phyloP scores from a whole-genome alignment of 2,329 filamentous ascomycete genomes.

The Penicillium sp. region DNA sequence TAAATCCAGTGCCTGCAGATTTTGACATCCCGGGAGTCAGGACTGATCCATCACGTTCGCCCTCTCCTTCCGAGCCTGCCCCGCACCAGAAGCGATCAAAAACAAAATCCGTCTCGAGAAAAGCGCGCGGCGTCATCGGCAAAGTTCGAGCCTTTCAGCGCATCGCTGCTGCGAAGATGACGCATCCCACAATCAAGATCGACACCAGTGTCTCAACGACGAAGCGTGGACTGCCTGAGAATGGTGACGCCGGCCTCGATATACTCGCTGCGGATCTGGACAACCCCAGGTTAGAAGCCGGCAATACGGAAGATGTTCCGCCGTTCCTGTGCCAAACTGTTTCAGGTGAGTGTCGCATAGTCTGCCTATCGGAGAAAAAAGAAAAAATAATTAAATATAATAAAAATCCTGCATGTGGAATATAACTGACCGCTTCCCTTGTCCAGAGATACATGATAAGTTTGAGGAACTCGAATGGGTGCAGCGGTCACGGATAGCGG shows the following conservation, averaged over 20 bases:
- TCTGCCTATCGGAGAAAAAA: slow-evolving; percentile 16
- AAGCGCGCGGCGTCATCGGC: slow-evolving; percentile 41
- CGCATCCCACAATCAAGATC: slow-evolving; percentile 41
- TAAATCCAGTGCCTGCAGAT: slow-evolving; percentile 27
- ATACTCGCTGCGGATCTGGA: slow-evolving; percentile 29
- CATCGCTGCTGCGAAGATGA: slow-evolving; percentile 42
- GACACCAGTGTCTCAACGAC: slow-evolving; percentile 38
- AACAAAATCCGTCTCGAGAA: slow-evolving; percentile 35
- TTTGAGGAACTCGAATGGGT: slow-evolving; percentile 61
- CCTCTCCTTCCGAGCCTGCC: slow-evolving; percentile 31
- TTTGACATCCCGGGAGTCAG: slow-evolving; percentile 25
- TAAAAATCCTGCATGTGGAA: slow-evolving; percentile 17
- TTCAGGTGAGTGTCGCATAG: slow-evolving; percentile 34
- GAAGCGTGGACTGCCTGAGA: slow-evolving; percentile 39
- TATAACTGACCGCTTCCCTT: slow-evolving; percentile 15
- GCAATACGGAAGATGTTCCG: slow-evolving; percentile 34
- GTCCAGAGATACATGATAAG: slow-evolving; percentile 55
- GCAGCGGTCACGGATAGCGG: slow-evolving; percentile 53
- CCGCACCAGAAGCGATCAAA: slow-evolving; percentile 34
- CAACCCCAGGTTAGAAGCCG: slow-evolving; percentile 26
- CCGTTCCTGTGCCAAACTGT: slow-evolving; percentile 39
- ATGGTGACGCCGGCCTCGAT: slow-evolving; percentile 33
- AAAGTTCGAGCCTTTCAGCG: slow-evolving; percentile 42
- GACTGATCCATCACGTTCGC: slow-evolving; percentile 33
- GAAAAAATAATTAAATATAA: too few relatives aligned